phyloP scores from a whole-genome alignment of 768 basidiomycete genomes.

The Phanerodontia chrysosporium region DNA sequence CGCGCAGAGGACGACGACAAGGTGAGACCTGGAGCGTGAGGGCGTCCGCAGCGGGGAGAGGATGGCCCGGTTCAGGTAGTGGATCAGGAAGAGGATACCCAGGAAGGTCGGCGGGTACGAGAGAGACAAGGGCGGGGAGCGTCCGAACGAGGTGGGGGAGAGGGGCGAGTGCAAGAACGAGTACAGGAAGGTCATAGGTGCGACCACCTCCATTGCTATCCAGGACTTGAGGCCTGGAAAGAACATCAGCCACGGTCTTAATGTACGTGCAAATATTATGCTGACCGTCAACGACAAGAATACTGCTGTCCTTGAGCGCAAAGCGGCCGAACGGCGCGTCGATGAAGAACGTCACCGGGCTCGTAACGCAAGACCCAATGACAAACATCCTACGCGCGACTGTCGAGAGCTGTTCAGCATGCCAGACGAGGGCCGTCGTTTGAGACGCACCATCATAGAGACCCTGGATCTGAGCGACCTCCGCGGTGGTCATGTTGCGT shows the following conservation, averaged over 20 bases:
- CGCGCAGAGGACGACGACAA: slow-evolving; percentile 54
- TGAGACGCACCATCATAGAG: slow-evolving; percentile 1
- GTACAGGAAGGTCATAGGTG: slow-evolving; percentile 52
- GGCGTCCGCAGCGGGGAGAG: slow-evolving; percentile 80
- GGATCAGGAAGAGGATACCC: slow-evolving; percentile 55
- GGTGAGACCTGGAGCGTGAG: slow-evolving; percentile 69
- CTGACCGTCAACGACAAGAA: slow-evolving; percentile 54
- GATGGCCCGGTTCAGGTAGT: slow-evolving; percentile 83
- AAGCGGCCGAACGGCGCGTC: slow-evolving; percentile 85
- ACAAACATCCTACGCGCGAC: slow-evolving; percentile 43
- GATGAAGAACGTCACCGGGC: slow-evolving; percentile 43
- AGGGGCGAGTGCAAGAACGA: slow-evolving; percentile 47
- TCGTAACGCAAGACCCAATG: slow-evolving; percentile 31
- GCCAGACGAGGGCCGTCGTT: background rate
- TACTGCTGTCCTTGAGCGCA: slow-evolving; percentile 36
- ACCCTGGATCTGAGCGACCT: slow-evolving; percentile 1
- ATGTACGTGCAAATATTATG: slow-evolving; percentile 8
- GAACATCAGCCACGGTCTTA: background rate
- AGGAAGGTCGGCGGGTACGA: slow-evolving; percentile 46
- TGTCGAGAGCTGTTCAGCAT: slow-evolving; percentile 13
- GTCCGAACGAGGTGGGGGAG: slow-evolving; percentile 27
- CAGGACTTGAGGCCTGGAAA: slow-evolving; percentile 46
- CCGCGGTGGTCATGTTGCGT: background rate
- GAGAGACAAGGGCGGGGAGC: slow-evolving; percentile 25
- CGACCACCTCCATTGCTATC: slow-evolving; percentile 74